Evolutionary conservation across 257 asterid species (phyloP).

Genomic region (Linaria vulgaris): DNA sequence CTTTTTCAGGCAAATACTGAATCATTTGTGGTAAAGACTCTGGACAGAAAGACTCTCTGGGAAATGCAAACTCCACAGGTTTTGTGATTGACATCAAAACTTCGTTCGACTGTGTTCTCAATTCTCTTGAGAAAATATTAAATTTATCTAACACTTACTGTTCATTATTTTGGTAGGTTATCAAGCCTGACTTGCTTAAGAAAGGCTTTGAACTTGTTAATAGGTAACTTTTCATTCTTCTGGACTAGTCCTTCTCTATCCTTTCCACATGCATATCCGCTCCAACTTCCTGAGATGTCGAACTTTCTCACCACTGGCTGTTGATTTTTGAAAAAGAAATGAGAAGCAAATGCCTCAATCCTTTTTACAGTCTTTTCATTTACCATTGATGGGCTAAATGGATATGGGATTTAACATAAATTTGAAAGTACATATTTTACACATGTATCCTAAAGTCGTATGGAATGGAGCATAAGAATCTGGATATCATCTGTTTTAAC

Average conservation of each 20-base stretch:
- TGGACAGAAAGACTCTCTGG: conserved; percentile 93
- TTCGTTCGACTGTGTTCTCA: conserved; percentile 8
- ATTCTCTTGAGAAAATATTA: conserved; percentile 10
- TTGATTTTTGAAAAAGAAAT: too few relatives aligned
- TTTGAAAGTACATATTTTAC: background rate
- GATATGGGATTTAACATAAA: too few relatives aligned
- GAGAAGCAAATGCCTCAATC: too few relatives aligned
- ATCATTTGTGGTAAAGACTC: conserved; percentile 77
- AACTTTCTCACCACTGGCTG: too few relatives aligned
- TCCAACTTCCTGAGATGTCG: too few relatives aligned
- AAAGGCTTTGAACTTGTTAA: conserved; percentile 86
- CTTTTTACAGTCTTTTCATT: too few relatives aligned
- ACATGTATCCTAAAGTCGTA: background rate
- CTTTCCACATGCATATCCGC: too few relatives aligned
- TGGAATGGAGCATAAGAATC: background rate
- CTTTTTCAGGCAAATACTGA: conserved; percentile 73
- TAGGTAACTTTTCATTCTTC: conserved; percentile 44
- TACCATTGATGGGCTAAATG: too few relatives aligned
- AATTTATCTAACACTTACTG: background rate
- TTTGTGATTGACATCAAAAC: conserved; percentile 16
- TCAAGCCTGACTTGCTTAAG: conserved; percentile 87
- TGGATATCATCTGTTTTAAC: background rate
- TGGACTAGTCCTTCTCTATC: background rate
- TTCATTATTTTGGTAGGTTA: conserved; percentile 49
- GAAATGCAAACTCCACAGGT: conserved; percentile 99